Percentiles rank a stretch among this genome's conserved stretches.
Evolutionary conservation across 768 basidiomycete species (phyloP).

Genomic region (Lentinula boryana): DNA sequence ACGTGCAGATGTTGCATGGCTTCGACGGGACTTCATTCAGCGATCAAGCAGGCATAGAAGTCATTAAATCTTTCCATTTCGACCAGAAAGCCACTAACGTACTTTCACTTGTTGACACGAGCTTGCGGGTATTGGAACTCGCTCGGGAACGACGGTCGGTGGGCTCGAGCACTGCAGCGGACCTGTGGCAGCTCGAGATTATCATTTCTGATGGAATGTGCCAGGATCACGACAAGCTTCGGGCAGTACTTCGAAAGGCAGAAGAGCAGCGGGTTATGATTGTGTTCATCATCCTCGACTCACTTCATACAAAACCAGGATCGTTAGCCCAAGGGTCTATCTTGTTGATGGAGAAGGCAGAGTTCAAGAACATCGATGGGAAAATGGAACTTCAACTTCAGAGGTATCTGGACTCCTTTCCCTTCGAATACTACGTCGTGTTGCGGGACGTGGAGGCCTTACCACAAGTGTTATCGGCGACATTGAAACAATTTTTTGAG

Average conservation of each 20-base stretch:
- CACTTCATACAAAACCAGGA: conserved; percentile 47
- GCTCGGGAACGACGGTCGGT: conserved; percentile 63
- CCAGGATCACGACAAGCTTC: conserved; percentile 86
- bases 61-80: conserved; percentile 85
- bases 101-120: conserved; percentile 72
- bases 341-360: conserved; percentile 86
- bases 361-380: conserved; percentile 77
- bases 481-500: conserved; percentile 90
- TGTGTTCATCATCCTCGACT: conserved; percentile 94
- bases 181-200: conserved; percentile 96
- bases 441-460: conserved; percentile 84
- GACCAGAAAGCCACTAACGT: conserved; percentile 88
- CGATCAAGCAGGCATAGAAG: conserved; percentile 71
- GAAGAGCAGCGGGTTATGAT: conserved; percentile 90
- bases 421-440: conserved; percentile 97
- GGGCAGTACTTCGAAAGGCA: conserved; percentile 74
- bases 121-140: conserved; percentile 65
- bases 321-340: conserved; percentile 59
- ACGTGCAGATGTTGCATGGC: conserved; percentile 82
- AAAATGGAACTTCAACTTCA: conserved; percentile 82
- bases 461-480: conserved; percentile 84
- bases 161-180: conserved; percentile 60
- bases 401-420: conserved; percentile 93
- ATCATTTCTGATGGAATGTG: conserved; percentile 99
- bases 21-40: conserved; percentile 80